These are phyloP conservation scores for Antarctomyces pellizariae DNA, from an alignment of 495 filamentous ascomycete genomes.

Conservation along the genomic window DNA sequence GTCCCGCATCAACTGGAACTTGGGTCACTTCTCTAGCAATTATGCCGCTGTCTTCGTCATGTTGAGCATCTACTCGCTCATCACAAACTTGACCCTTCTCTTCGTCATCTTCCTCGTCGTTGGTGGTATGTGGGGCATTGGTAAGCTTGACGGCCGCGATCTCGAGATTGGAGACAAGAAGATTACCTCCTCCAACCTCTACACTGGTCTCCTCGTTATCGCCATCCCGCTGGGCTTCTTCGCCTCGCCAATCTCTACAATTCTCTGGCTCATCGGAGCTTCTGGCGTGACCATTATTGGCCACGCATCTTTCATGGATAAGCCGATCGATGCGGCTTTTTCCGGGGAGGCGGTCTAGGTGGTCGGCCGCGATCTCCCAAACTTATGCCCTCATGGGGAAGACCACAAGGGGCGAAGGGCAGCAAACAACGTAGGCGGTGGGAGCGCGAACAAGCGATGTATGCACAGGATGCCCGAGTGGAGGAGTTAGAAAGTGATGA, in stretches of 20 bases:
- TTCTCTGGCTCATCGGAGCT: slow-evolving; percentile 89
- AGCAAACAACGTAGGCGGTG: slow-evolving; percentile 32
- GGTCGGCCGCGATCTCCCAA: slow-evolving; percentile 99
- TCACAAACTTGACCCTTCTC: slow-evolving; percentile 61
- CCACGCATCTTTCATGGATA: slow-evolving; percentile 91
- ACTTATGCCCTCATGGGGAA: slow-evolving; percentile 89
- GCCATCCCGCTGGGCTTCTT: slow-evolving; percentile 62
- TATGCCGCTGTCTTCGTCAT: slow-evolving; percentile 85
- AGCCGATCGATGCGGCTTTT: slow-evolving; percentile 99
- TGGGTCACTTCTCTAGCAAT: slow-evolving; percentile 94
- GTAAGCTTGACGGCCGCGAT: slow-evolving; percentile 67
- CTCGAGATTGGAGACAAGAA: slow-evolving; percentile 62
- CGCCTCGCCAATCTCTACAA: slow-evolving; percentile 56
- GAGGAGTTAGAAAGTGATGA: slow-evolving; percentile 53
- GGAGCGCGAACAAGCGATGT: slow-evolving; percentile 26
- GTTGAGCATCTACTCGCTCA: slow-evolving; percentile 82
- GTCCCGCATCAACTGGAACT: slow-evolving; percentile 90
- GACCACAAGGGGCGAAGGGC: slow-evolving; percentile 76
- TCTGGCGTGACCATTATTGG: slow-evolving; percentile 78
- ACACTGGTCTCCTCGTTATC: slow-evolving; percentile 64
- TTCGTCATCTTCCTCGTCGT: slow-evolving; percentile 80
- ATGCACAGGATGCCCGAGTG: slow-evolving; percentile 28
- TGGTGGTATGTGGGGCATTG: slow-evolving; percentile 71
- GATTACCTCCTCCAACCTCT: slow-evolving; percentile 81
- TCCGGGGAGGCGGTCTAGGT: slow-evolving; percentile 99